Evolutionary conservation across 1,284 basidiomycete genomes (phyloP).

Genomic region (Ceratobasidium sp.): DNA sequence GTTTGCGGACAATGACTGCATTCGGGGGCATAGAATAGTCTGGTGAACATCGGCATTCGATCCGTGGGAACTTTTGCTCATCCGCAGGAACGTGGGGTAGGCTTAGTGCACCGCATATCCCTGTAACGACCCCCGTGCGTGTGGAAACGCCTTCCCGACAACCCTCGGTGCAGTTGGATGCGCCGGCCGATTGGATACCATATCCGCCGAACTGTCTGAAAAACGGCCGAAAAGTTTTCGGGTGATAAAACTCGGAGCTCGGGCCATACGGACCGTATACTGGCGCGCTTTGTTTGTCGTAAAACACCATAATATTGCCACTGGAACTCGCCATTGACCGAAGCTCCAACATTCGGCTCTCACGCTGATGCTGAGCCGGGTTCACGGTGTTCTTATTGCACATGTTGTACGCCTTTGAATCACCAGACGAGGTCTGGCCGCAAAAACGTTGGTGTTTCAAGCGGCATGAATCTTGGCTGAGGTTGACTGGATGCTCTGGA

Average conservation of each 20-base stretch:
- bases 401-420: neutral
- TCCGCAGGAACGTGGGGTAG: neutral
- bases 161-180: neutral
- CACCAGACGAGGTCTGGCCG: neutral
- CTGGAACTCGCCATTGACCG: no score
- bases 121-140: neutral
- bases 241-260: neutral
- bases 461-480: neutral
- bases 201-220: neutral
- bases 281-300: conserved; percentile 23
- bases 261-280: conserved; percentile 18
- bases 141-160: neutral
- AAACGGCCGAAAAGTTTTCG: neutral
- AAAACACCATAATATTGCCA: neutral
- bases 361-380: neutral
- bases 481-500: neutral
- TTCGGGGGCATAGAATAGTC: neutral
- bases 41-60: neutral
- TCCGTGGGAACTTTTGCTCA: neutral
- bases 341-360: no score
- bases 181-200: no score
- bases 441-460: conserved; percentile 2
- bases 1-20: neutral
- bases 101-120: neutral
- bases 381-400: neutral